phyloP scores from a whole-genome alignment of 1,284 basidiomycete species.

The Limonomyces culmigenus region DNA sequence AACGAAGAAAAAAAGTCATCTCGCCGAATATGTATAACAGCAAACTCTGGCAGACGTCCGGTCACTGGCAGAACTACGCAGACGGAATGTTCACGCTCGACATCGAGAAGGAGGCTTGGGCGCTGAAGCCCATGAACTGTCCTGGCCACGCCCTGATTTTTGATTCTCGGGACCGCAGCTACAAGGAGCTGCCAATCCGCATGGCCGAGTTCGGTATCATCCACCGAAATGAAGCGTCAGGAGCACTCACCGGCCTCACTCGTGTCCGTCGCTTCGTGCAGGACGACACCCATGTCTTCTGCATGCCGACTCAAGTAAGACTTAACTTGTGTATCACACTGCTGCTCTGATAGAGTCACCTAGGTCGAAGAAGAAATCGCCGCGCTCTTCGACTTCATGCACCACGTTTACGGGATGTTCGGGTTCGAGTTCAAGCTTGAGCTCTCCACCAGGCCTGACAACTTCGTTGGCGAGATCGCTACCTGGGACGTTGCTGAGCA shows the following conservation, averaged over 20 bases:
- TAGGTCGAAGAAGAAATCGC: constrained; percentile 84
- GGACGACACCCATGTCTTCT: constrained; percentile 96
- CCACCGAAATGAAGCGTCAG: constrained; percentile 93
- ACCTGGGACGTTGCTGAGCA: constrained; percentile 85
- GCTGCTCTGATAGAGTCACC: neutral
- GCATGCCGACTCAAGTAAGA: constrained; percentile 76
- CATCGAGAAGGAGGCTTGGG: constrained; percentile 92
- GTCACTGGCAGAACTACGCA: constrained; percentile 96
- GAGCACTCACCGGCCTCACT: constrained; percentile 86
- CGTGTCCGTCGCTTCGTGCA: constrained; percentile 93
- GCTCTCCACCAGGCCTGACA: constrained; percentile 92
- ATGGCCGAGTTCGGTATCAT: constrained; percentile 99
- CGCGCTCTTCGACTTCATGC: constrained; percentile 87
- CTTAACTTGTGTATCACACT: neutral
- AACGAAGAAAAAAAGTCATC: constrained; percentile 73
- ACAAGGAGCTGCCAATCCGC: constrained; percentile 91
- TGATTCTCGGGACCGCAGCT: constrained; percentile 85
- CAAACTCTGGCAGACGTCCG: constrained; percentile 97
- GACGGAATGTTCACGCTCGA: constrained; percentile 96
- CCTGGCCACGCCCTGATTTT: constrained; percentile 97
- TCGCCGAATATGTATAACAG: constrained; percentile 96
- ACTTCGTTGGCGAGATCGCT: constrained; percentile 79
- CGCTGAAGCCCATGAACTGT: constrained; percentile 98
- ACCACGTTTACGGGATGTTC: constrained; percentile 89
- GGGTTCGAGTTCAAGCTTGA: constrained; percentile 96